Base-by-base conservation (phyloP, 305 asterid genomes). In the Caryopteris hybrid region DNA sequence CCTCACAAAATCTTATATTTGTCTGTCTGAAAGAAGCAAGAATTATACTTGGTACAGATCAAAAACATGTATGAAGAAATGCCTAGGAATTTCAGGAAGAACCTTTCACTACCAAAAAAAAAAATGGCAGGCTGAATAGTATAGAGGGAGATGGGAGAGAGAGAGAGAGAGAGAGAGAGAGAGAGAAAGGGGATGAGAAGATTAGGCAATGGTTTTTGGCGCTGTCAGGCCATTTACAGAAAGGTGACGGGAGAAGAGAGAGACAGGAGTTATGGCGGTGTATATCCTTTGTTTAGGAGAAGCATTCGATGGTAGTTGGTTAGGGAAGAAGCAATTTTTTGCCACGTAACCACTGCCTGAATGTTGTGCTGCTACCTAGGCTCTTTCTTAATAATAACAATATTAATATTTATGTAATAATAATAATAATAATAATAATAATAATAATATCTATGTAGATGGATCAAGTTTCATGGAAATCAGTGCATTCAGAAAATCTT, bases 231-330 rank as follows among this genome's bases (percentile, higher is more conserved):
- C 47, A 48, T 52, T n/a, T 29, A 2, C 61, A 71, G 75, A 74
- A 72, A 73, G 81, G 68, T 87, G 96, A 89, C 82, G 89, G 53
- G 63, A 71, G 78, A 68, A 41, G n/a, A n/a, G n/a, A n/a, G n/a
- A n/a, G n/a, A n/a, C n/a, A n/a, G 71, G 29, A 68, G 71, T 42
- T 63, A 64, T 71, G 79, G 85, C 84, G 84, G 91, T 83, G 87
- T 21, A 63, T 76, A 62, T 68, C 61, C 46, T 8, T 13, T n/a
- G n/a, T n/a, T n/a, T n/a, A n/a, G n/a, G 6, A 42, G 23, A 18
- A 8, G 36, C 62, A n/a, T 8, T 42, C 2, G 48, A 43, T 12
- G 29, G 60, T 4, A 31, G 79, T 65, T 75, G 53, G 71, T 65
- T 66, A 59, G 53, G 20, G 65, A 56, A 56, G 74, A 27, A 38